Base-by-base conservation (phyloP, 495 filamentous ascomycete genomes). In the Aspergillus ellipticus region DNA sequence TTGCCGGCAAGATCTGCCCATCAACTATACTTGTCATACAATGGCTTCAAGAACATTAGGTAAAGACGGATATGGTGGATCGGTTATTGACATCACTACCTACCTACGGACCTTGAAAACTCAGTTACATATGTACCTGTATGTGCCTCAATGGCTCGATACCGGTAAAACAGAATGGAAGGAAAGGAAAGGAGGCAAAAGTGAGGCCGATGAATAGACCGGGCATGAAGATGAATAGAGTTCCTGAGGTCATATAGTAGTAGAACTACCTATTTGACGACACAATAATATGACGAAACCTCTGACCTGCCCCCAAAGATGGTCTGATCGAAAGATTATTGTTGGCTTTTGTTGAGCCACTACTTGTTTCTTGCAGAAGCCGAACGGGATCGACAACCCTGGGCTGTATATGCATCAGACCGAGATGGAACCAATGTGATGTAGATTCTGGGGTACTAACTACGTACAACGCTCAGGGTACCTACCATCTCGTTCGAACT, bases 1-100 rank as follows among this genome's bases (percentile, higher is more conserved):
- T 49, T 49, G n/a, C 47, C 28, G 24, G 21, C 10, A 29, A 29
- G 22, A 48, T 48, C 45, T 16, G 13, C 24, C 55, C 55, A 42
- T 42, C 22, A 54, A 54, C 50, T 19, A 49, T n/a, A 29, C 6
- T 20, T n/a, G 6, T 2, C 16, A 17, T 50, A 33, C 16, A 28
- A n/a, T 43, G 50, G 16, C 50, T 53, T 53, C 29, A 53, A 11
- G 50, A 53, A 43, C 28, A 28, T 53, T 17, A 48, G 45, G 45
- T 48, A 48, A 48, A 48, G n/a, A 31, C 8, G 21, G 22, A 28
- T 21, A 13, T 24, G 9, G 45, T 48, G 45, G 45, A 29, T 31
- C 45, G 17, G 4, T 21, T 22, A 2, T 4, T 5, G 16, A 46
- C 19, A 21, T 11, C 13, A 42, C 11, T 15, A 6, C 20, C 42